Conservation (phyloP, 768 basidiomycete genomes). For the Leccinum barrowsii region DNA sequence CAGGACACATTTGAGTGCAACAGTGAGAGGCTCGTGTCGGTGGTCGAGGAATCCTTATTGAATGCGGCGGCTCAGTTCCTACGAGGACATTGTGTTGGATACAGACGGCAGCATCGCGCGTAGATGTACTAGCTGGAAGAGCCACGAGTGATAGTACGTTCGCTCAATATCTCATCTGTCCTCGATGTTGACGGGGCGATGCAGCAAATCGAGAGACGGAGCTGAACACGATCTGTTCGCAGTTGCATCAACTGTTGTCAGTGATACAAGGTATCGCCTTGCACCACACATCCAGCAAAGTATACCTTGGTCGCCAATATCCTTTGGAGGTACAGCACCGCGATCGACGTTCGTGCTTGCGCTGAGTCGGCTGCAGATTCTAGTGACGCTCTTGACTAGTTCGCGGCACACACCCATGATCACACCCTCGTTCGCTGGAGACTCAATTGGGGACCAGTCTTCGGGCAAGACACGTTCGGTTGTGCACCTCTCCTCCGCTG, state of each 20-base stretch:
- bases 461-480: constrained; percentile 21
- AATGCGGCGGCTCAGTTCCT: constrained; percentile 48
- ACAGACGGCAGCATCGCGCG: constrained; percentile 41
- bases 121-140: constrained; percentile 50
- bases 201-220: constrained; percentile 47
- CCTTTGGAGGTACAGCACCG: constrained; percentile 54
- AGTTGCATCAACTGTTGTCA: constrained; percentile 57
- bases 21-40: constrained; percentile 41
- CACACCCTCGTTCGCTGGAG: constrained; percentile 13
- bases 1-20: constrained; percentile 86
- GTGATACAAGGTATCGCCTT: constrained; percentile 76
- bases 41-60: constrained; percentile 1
- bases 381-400: constrained; percentile 66
- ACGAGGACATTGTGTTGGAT: constrained; percentile 66
- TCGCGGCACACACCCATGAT: constrained; percentile 57
- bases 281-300: constrained; percentile 65
- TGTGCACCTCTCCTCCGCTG: constrained; percentile 60
- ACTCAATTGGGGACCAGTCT: constrained; percentile 4
- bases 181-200: constrained; percentile 3
- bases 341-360: background rate
- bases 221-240: constrained; percentile 43
- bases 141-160: constrained; percentile 41
- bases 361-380: constrained; percentile 45
- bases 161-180: background rate
- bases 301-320: constrained; percentile 62